These are phyloP conservation scores for Cyclostephanos invisitatus DNA, from an alignment of 108 stramenopile genomes.

Conservation along the genomic window DNA sequence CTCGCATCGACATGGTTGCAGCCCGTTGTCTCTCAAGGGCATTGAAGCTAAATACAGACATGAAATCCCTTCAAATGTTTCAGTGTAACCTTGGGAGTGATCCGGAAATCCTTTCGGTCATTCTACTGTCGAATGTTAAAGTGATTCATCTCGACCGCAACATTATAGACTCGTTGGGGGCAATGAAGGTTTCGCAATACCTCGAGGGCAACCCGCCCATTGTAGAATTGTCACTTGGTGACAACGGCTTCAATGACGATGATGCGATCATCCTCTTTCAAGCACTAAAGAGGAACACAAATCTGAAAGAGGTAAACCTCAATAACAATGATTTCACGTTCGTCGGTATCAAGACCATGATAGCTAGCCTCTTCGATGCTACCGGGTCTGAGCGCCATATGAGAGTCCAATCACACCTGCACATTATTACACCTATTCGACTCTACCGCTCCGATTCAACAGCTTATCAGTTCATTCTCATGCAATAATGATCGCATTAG, in stretches of 20 bases:
- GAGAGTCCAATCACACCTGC: constrained; percentile 1
- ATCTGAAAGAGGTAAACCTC: too few species aligned
- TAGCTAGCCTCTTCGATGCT: background rate
- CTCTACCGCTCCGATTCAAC: too few species aligned
- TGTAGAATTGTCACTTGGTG: background rate
- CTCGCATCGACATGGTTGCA: background rate
- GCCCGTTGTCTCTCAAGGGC: background rate
- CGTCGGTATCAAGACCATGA: background rate
- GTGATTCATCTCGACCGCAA: background rate
- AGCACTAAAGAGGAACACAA: too few species aligned
- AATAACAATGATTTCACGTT: background rate
- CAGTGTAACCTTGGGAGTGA: background rate
- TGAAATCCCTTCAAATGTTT: background rate
- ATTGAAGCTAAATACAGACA: background rate
- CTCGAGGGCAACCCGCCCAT: constrained; percentile 1
- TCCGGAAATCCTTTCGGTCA: background rate
- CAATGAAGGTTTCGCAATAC: background rate
- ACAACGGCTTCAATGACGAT: too few species aligned
- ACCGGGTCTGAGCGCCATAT: constrained; percentile 1
- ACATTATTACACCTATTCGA: too few species aligned
- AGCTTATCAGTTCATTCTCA: too few species aligned
- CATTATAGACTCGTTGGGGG: background rate
- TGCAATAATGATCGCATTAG: too few species aligned
- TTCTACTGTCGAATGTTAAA: background rate
- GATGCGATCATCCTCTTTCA: too few species aligned